phyloP scores from a whole-genome alignment of 2,329 filamentous ascomycete genomes.

The Neoscytalidium dimidiatum region DNA sequence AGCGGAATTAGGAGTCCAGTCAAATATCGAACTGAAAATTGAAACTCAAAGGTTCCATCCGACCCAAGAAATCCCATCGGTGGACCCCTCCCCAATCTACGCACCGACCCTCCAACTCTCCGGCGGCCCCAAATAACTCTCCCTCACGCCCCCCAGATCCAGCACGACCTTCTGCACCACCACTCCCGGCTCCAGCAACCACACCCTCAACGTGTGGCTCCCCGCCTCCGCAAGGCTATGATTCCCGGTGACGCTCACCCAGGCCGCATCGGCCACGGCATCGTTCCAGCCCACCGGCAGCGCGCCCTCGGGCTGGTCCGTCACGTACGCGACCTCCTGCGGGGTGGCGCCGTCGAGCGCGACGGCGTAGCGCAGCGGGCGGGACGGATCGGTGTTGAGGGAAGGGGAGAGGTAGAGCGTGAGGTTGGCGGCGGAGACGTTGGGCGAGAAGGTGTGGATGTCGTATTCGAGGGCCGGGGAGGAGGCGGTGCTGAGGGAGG shows the following conservation, averaged over 20 bases:
- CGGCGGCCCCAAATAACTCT: slow-evolving; percentile 59
- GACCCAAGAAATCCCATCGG: too few species aligned
- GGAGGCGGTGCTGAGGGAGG: slow-evolving; percentile 30
- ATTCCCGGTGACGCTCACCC: slow-evolving; percentile 48
- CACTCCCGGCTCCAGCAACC: slow-evolving; percentile 49
- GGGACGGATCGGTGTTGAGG: slow-evolving; percentile 54
- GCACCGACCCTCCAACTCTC: slow-evolving; percentile 42
- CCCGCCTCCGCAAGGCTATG: slow-evolving; percentile 33
- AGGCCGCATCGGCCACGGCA: slow-evolving; percentile 54
- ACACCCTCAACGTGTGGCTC: slow-evolving; percentile 46
- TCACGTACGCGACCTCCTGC: slow-evolving; percentile 45
- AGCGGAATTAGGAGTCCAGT: too few species aligned
- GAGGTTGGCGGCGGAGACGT: slow-evolving; percentile 33
- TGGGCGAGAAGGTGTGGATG: slow-evolving; percentile 36
- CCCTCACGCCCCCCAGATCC: slow-evolving; percentile 56
- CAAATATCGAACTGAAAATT: too few species aligned
- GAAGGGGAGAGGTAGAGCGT: slow-evolving; percentile 46
- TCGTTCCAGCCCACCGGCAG: slow-evolving; percentile 52
- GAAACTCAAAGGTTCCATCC: too few species aligned
- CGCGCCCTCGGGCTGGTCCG: slow-evolving; percentile 42
- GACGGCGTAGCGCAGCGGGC: slow-evolving; percentile 54
- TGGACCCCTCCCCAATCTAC: too few species aligned
- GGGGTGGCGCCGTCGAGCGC: slow-evolving; percentile 39
- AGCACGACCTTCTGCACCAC: slow-evolving; percentile 54
- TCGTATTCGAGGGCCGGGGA: slow-evolving; percentile 39